A percentile compares a stretch with the other conserved stretches of the same genome.
Evolutionary conservation across 2,329 filamentous ascomycete species (phyloP).

Genomic region (Venturia aucupariae): DNA sequence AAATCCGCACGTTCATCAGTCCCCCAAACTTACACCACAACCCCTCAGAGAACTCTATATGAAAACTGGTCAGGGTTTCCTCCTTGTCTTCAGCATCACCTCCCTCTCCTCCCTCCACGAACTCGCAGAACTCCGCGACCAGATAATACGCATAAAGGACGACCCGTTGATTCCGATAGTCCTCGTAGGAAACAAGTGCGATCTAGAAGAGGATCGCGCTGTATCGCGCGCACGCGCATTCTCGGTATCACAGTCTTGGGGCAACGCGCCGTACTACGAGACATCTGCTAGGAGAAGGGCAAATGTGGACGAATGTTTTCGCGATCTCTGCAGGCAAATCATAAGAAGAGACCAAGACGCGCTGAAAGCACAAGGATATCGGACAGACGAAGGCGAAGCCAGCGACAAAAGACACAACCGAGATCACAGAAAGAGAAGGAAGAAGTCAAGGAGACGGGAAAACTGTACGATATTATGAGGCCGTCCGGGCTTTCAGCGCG

Average conservation of each 20-base stretch:
- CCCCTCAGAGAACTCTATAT: constrained; percentile 67
- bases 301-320: constrained; percentile 86
- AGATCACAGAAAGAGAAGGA: constrained; percentile 12
- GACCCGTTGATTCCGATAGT: constrained; percentile 79
- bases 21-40: not conserved
- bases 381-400: constrained; percentile 2
- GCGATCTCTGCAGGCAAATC: constrained; percentile 77
- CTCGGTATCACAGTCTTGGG: constrained; percentile 77
- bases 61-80: constrained; percentile 86
- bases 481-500: not conserved
- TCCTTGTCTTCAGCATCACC: constrained; percentile 87
- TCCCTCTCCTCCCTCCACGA: constrained; percentile 76
- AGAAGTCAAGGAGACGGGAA: constrained; percentile 9
- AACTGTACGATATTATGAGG: constrained; percentile 1
- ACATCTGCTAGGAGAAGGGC: constrained; percentile 72
- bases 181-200: constrained; percentile 85
- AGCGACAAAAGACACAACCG: not conserved
- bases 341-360: constrained; percentile 58
- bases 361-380: not conserved
- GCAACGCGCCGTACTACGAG: constrained; percentile 81
- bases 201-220: constrained; percentile 75
- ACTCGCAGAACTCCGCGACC: constrained; percentile 70
- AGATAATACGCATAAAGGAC: constrained; percentile 86
- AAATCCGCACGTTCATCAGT: not conserved
- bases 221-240: constrained; percentile 74